Base-by-base conservation (phyloP, 345 rosid genomes). In the Jatropha curcas region DNA sequence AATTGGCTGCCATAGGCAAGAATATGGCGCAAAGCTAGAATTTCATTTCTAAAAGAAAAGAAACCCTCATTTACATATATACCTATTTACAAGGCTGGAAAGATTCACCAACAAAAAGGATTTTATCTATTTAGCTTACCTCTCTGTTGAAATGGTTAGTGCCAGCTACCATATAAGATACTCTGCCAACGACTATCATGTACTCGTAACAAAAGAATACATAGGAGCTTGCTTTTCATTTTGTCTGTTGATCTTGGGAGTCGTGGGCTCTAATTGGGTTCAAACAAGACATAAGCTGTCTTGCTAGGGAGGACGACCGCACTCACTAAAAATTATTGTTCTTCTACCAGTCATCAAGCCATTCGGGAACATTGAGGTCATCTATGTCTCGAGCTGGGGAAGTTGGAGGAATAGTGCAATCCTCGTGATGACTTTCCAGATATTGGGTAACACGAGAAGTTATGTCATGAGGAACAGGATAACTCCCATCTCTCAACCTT, bases 341-440 rank as follows among this genome's bases (percentile, higher is more conserved):
- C 77, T 59, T 68, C 85, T 89, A 92, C 98, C 98, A 92, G 51
- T 87, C 92, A 20, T 87, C 89, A 19, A 92, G 89, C 98, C 98
- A 92, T 71, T 90, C 86, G 4, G 86, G 83, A 80, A 66, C 66
- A 72, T 80, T 77, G 52, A 85, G 82, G 60, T 73, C 92, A 60
- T 86, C 84, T 52, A 48, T 46, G 57, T 84, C 92, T 65, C 10
- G 60, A 35, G 86, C 43, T 10, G 86, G 78, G 20, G 88, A 85
- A 72, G 81, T 77, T 27, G 63, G 73, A 55, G 81, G 67, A 73
- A 69, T 70, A 59, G 65, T 52, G 27, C 72, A 63, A 41, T 86
- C 89, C 69, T 81, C 84, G 0, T 73, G 41, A 69, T 75, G 84
- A 63, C 69, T 81, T 73, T 86, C 92, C 57, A 74, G 63, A 74